A percentile compares a stretch with the other conserved stretches of the same genome.
These are phyloP conservation scores for Solanum clarkiae DNA, from an alignment of 257 asterid species.

Conservation along the genomic window DNA sequence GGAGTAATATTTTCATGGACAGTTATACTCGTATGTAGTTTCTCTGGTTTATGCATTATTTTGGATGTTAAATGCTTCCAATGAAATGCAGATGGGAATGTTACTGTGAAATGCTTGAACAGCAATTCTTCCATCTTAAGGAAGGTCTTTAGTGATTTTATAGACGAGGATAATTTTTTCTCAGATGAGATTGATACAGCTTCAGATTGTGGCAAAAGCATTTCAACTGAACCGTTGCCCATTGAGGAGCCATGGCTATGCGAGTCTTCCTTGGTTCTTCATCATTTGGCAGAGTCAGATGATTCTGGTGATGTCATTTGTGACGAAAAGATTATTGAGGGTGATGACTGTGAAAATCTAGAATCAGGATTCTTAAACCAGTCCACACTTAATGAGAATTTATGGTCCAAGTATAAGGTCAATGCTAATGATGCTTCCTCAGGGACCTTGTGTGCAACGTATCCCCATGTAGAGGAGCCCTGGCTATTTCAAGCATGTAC, in stretches of 20 bases:
- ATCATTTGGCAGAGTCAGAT: conserved; percentile 18
- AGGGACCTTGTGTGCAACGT: conserved; percentile 5
- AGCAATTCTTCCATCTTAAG: conserved; percentile 26
- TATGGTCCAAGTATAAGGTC: conserved; percentile 12
- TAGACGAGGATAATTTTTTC: not conserved
- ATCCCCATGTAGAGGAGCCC: conserved; percentile 80
- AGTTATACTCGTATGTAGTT: not conserved
- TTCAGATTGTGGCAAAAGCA: conserved; percentile 9
- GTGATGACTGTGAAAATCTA: conserved; percentile 16
- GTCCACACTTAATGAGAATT: conserved; percentile 6
- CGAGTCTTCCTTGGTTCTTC: conserved; percentile 32
- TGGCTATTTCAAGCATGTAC: conserved; percentile 49
- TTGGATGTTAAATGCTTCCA: conserved; percentile 71
- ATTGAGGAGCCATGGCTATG: conserved; percentile 92
- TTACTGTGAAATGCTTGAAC: conserved; percentile 22
- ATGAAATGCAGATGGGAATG: conserved; percentile 58
- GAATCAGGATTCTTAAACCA: conserved; percentile 15
- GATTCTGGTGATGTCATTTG: conserved; percentile 12
- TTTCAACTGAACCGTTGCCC: conserved; percentile 14
- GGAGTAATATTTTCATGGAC: not conserved
- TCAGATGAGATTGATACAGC: conserved; percentile 8
- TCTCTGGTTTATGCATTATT: conserved; percentile 5
- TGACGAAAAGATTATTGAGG: conserved; percentile 16
- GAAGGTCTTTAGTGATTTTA: conserved; percentile 19
- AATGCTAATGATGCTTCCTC: conserved; percentile 8